Conservation (phyloP, 108 stramenopile species). For the Parietichytrium sp. region DNA sequence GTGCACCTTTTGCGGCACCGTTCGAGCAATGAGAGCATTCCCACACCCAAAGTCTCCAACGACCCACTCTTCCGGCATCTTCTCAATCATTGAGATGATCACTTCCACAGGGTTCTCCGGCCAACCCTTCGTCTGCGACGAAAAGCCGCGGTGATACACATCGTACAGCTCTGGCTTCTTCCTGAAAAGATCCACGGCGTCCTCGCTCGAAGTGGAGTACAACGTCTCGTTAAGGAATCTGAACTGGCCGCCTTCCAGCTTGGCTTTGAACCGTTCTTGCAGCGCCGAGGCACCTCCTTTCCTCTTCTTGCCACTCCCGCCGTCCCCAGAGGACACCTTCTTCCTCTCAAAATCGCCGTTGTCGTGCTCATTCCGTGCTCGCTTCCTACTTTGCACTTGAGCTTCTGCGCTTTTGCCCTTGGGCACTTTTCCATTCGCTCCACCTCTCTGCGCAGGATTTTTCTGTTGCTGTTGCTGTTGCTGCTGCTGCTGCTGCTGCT, state of each 20-base stretch:
- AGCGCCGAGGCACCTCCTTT: slow-evolving; percentile 12
- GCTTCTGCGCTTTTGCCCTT: too few relatives aligned
- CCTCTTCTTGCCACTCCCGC: too few relatives aligned
- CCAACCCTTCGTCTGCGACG: slow-evolving; percentile 89
- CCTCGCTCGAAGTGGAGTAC: slow-evolving; percentile 78
- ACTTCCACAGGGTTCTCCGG: slow-evolving; percentile 94
- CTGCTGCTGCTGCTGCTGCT: not conserved
- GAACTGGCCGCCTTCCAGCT: slow-evolving; percentile 87
- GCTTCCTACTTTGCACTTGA: too few relatives aligned
- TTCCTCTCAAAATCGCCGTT: too few relatives aligned
- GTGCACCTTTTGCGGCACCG: slow-evolving; percentile 69
- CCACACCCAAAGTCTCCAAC: slow-evolving; percentile 99
- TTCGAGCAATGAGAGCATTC: slow-evolving; percentile 84
- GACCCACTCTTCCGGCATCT: slow-evolving; percentile 45
- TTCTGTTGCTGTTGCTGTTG: too few relatives aligned
- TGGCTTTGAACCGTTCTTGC: slow-evolving; percentile 48
- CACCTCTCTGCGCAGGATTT: too few relatives aligned
- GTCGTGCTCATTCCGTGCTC: too few relatives aligned
- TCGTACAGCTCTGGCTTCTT: slow-evolving; percentile 85
- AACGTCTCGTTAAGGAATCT: slow-evolving; percentile 94
- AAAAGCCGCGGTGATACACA: slow-evolving; percentile 93
- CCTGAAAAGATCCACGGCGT: slow-evolving; percentile 74
- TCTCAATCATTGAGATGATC: slow-evolving; percentile 72
- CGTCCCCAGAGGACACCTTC: too few relatives aligned
- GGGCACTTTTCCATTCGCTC: too few relatives aligned